phyloP scores from a whole-genome alignment of 1,284 basidiomycete species.

The Caloboletus inedulis region DNA sequence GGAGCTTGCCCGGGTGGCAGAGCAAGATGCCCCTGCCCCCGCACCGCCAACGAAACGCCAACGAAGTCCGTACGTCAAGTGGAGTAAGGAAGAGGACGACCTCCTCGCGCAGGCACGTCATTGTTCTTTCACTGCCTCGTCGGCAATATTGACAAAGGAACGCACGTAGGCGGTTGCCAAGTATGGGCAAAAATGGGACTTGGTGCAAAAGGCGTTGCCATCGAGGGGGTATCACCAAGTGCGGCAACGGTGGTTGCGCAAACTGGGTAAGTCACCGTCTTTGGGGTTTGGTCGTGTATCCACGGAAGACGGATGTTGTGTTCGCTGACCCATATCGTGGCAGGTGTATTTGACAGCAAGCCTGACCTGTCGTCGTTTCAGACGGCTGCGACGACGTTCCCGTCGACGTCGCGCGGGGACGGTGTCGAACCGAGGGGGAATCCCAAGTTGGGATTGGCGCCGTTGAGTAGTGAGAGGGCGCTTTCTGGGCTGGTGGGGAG shows the following conservation, averaged over 20 bases:
- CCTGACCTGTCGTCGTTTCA: slow-evolving; percentile 36
- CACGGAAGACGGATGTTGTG: not conserved
- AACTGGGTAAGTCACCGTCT: slow-evolving; percentile 29
- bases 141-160: not conserved
- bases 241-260: slow-evolving; percentile 39
- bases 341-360: slow-evolving; percentile 39
- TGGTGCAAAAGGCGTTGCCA: slow-evolving; percentile 39
- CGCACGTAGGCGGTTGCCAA: slow-evolving; percentile 35
- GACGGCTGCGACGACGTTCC: slow-evolving; percentile 21
- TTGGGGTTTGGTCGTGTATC: too few species aligned
- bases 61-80: slow-evolving; percentile 40
- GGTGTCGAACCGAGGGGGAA: slow-evolving; percentile 29
- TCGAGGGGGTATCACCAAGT: slow-evolving; percentile 40
- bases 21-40: slow-evolving; percentile 13
- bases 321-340: not conserved
- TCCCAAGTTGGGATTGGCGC: slow-evolving; percentile 35
- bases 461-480: slow-evolving; percentile 33
- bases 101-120: slow-evolving; percentile 35
- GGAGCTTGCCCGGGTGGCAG: slow-evolving; percentile 24
- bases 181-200: slow-evolving; percentile 41
- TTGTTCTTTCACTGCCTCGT: not conserved
- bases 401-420: slow-evolving; percentile 21
- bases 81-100: slow-evolving; percentile 41
- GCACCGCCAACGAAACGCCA: slow-evolving; percentile 25
- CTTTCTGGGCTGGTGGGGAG: slow-evolving; percentile 23